These are phyloP conservation scores for Eucalyptus leucophloia DNA, from an alignment of 345 rosid genomes.

Conservation along the genomic window DNA sequence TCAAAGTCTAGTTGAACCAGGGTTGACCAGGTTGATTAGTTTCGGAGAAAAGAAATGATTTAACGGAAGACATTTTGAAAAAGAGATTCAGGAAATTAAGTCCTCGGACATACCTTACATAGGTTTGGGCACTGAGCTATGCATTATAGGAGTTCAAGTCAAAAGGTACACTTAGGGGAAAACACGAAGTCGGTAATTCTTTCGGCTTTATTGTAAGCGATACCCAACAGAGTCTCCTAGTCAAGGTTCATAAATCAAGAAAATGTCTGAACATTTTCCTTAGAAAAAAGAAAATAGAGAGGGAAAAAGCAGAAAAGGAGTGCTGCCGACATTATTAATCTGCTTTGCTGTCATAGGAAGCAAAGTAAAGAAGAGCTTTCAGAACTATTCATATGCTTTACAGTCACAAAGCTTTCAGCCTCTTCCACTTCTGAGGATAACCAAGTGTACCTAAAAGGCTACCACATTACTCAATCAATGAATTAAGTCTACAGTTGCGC, in stretches of 20 bases:
- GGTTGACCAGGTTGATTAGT: neutral
- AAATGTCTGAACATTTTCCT: neutral
- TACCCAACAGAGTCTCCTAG: constrained; percentile 51
- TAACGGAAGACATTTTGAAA: neutral
- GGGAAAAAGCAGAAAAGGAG: neutral
- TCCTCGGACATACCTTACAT: neutral
- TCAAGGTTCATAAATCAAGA: neutral
- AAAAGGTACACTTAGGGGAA: neutral
- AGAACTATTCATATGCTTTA: no score
- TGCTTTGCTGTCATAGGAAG: constrained; percentile 60
- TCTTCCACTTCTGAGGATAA: constrained; percentile 30
- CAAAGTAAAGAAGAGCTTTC: constrained; percentile 1
- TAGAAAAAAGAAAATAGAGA: neutral
- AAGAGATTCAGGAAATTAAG: neutral
- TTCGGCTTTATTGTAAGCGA: constrained; percentile 52
- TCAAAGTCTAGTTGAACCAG: neutral
- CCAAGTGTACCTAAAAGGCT: constrained; percentile 29
- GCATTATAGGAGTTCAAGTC: neutral
- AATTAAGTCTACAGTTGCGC: neutral
- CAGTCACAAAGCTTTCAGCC: constrained; percentile 4
- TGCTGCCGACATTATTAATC: constrained; percentile 5
- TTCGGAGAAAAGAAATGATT: neutral
- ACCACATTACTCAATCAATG: neutral
- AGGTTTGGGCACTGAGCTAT: neutral
- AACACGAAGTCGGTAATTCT: constrained; percentile 24